These are phyloP conservation scores for Aspergillus puulaauensis DNA, from an alignment of 2,329 filamentous ascomycete species.

Conservation along the genomic window DNA sequence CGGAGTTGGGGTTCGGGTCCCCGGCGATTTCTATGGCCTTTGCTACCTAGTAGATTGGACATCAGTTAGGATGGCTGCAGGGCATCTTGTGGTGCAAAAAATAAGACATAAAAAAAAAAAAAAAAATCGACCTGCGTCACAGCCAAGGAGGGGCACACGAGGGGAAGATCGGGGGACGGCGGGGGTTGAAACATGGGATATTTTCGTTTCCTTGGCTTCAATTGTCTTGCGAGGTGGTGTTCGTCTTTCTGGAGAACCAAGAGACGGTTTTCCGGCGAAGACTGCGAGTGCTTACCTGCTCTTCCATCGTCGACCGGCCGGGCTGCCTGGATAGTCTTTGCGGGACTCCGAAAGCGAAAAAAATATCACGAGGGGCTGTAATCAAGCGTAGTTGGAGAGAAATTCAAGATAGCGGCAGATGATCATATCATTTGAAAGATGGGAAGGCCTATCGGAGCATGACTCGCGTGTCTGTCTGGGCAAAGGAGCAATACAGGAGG, in stretches of 20 bases:
- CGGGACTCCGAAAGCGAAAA: conserved; percentile 14
- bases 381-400: conserved; percentile 15
- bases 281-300: conserved; percentile 37
- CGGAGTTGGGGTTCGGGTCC: conserved; percentile 77
- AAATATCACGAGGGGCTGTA: conserved; percentile 7
- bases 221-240: not conserved
- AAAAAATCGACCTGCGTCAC: not conserved
- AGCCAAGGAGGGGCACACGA: conserved; percentile 21
- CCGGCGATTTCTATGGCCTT: conserved; percentile 94
- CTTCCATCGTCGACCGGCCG: conserved; percentile 46
- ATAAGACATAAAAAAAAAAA: not conserved
- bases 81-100: not conserved
- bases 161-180: conserved; percentile 11
- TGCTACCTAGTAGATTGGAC: conserved; percentile 65
- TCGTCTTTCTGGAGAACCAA: not conserved
- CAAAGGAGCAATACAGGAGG: not conserved
- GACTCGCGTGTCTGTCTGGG: not conserved
- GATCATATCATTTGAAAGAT: conserved; percentile 23
- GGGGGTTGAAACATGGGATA: conserved; percentile 14
- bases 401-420: conserved; percentile 22
- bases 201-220: conserved; percentile 13
- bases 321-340: conserved; percentile 30
- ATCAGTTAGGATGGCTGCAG: conserved; percentile 3
- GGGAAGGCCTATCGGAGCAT: conserved; percentile 14
- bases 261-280: not conserved